These are phyloP conservation scores for Warburgia ugandensis DNA, from an alignment of 164 flowering plant species.

Conservation along the genomic window DNA sequence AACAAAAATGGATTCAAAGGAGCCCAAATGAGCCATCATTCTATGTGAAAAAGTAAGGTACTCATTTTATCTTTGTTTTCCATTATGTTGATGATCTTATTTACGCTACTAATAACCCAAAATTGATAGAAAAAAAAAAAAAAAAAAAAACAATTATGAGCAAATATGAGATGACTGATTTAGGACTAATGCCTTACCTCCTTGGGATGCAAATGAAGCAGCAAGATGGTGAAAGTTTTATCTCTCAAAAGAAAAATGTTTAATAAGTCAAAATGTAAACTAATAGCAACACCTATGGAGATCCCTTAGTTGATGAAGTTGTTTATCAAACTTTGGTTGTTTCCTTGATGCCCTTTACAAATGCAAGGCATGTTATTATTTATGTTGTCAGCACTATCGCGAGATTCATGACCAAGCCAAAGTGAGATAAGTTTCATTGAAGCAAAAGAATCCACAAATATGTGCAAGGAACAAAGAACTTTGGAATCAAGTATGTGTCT, in stretches of 20 bases:
- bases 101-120: not conserved
- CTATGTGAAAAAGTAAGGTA: not conserved
- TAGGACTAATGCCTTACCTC: not conserved
- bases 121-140: not conserved
- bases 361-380: not conserved
- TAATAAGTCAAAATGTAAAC: not conserved
- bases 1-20: not conserved
- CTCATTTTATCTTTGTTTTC: not conserved
- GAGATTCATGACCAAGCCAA: not conserved
- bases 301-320: not conserved
- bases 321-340: not conserved
- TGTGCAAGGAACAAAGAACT: not conserved
- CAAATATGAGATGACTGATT: not conserved
- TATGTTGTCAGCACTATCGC: not conserved
- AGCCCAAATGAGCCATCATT: not conserved
- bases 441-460: not conserved
- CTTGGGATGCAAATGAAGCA: not conserved
- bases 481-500: not conserved
- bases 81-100: not conserved
- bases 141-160: not conserved
- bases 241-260: not conserved
- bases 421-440: not conserved
- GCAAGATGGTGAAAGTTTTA: not conserved
- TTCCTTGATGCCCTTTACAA: not conserved
- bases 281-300: not conserved